These are phyloP conservation scores for Vigna mungo DNA, from an alignment of 306 rosid genomes.

Conservation along the genomic window DNA sequence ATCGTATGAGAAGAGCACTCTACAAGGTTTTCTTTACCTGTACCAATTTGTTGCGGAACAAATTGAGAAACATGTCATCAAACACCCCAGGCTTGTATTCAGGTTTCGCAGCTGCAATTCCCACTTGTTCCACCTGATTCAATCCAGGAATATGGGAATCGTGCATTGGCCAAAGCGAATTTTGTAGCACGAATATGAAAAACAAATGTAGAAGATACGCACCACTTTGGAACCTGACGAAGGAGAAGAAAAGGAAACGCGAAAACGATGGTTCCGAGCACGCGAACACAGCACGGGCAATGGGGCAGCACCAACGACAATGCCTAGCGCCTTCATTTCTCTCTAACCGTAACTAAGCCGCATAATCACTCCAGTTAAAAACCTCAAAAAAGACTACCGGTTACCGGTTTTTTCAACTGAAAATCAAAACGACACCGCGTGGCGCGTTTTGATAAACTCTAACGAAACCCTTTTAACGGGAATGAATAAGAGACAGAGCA, in stretches of 20 bases:
- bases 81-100: constrained; percentile 65
- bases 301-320: constrained; percentile 41
- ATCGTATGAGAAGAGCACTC: not conserved
- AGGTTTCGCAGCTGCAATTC: constrained; percentile 41
- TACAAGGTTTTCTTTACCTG: constrained; percentile 50
- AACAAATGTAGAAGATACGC: constrained; percentile 7
- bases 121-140: constrained; percentile 54
- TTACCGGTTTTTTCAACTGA: no score
- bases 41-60: constrained; percentile 85
- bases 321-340: constrained; percentile 63
- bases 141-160: not conserved
- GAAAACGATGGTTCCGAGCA: constrained; percentile 38
- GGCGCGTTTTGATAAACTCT: constrained; percentile 41
- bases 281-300: constrained; percentile 22
- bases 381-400: no score
- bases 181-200: not conserved
- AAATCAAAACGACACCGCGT: no score
- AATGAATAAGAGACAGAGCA: not conserved
- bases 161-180: not conserved
- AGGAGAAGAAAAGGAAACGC: constrained; percentile 50
- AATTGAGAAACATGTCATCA: constrained; percentile 75
- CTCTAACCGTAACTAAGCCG: constrained; percentile 12
- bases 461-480: constrained; percentile 21
- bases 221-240: constrained; percentile 58
- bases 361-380: not conserved